Evolutionary conservation across 345 rosid genomes (phyloP).

Genomic region (Microcos paniculata): DNA sequence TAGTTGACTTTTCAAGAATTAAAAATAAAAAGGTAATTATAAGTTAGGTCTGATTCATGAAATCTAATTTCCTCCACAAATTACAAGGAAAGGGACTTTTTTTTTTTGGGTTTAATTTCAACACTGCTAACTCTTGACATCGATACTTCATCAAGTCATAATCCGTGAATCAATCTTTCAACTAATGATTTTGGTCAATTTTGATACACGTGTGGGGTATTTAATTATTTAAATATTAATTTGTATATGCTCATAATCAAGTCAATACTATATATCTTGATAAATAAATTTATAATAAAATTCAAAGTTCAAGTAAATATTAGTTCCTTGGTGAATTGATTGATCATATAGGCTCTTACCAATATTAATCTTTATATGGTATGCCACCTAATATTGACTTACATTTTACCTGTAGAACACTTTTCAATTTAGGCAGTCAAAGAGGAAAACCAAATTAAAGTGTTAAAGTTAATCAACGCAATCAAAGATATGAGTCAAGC

Average conservation of each 20-base stretch:
- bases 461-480: too few relatives aligned
- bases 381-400: neutral
- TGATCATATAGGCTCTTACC: neutral
- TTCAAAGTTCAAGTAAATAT: neutral
- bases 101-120: neutral
- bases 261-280: neutral
- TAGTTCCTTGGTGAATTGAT: neutral
- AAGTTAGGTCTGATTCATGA: conserved; percentile 4
- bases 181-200: conserved; percentile 16
- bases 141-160: neutral
- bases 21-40: too few relatives aligned
- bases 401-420: too few relatives aligned
- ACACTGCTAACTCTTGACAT: neutral
- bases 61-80: neutral
- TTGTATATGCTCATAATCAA: neutral
- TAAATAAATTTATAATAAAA: neutral
- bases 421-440: neutral
- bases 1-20: neutral
- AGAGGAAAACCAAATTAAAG: neutral
- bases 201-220: neutral
- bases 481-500: neutral
- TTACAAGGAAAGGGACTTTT: neutral
- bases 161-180: neutral
- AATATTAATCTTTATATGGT: neutral
- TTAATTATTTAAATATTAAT: too few relatives aligned